A percentile compares a stretch with the other conserved stretches of the same genome.
These are phyloP conservation scores for Pelargonium australe DNA, from an alignment of 441 rosid species.

Conservation along the genomic window DNA sequence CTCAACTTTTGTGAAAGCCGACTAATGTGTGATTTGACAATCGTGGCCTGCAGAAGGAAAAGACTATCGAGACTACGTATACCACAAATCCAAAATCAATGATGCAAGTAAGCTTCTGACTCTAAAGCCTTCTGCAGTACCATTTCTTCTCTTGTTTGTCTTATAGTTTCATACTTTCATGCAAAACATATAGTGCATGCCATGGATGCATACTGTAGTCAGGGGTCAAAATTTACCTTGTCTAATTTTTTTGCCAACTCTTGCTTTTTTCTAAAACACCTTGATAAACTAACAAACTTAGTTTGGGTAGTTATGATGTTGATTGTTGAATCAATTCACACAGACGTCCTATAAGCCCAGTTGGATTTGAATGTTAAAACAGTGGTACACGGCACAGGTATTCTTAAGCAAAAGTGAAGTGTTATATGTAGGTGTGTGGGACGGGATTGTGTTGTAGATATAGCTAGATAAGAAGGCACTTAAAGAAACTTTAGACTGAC, in stretches of 20 bases:
- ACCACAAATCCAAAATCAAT: constrained; percentile 75
- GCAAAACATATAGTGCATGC: not conserved
- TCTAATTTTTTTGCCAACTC: not conserved
- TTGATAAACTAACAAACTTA: not conserved
- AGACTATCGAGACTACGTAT: constrained; percentile 79
- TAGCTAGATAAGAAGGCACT: no score
- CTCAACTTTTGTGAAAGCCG: not conserved
- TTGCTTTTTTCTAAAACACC: not conserved
- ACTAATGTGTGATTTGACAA: constrained; percentile 14
- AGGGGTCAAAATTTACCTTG: not conserved
- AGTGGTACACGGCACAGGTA: not conserved
- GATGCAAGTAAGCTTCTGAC: constrained; percentile 75
- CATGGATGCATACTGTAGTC: not conserved
- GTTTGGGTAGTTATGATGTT: not conserved
- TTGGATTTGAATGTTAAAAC: not conserved
- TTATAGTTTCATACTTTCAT: not conserved
- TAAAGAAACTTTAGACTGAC: no score
- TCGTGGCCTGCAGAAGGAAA: constrained; percentile 62
- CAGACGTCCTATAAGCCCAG: no score
- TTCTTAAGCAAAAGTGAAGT: not conserved
- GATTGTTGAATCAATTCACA: no score
- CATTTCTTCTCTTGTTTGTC: constrained; percentile 6
- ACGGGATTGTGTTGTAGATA: no score
- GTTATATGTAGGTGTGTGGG: no score
- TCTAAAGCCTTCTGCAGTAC: not conserved